A percentile compares a stretch with the other conserved stretches of the same genome.
Conservation (phyloP, 768 basidiomycete genomes). For the Clathrus columnatus region DNA sequence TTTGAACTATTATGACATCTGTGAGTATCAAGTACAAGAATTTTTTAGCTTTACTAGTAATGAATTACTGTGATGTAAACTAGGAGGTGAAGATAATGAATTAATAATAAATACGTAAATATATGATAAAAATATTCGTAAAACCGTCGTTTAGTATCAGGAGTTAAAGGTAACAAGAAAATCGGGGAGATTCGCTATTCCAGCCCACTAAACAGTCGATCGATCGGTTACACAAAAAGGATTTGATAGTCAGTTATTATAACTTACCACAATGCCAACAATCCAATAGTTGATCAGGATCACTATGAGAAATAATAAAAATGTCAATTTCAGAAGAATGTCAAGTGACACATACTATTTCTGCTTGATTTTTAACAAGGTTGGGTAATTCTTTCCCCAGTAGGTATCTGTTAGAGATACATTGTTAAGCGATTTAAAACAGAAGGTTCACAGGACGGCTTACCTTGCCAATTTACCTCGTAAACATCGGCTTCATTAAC, state of each 20-base stretch:
- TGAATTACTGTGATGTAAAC: too few species aligned
- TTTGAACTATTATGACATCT: background rate
- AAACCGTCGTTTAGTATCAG: too few species aligned
- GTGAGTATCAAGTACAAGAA: too few species aligned
- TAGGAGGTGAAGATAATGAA: too few species aligned
- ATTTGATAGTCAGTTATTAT: background rate
- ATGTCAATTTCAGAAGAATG: background rate
- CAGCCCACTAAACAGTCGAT: background rate
- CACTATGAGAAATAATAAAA: background rate
- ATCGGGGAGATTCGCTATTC: background rate
- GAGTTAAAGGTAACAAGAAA: background rate
- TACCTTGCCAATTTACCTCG: background rate
- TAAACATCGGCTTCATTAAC: conserved; percentile 8
- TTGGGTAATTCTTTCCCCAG: conserved; percentile 3
- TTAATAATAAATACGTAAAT: too few species aligned
- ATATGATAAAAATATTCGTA: too few species aligned
- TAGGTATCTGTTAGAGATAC: background rate
- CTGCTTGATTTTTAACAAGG: conserved; percentile 1
- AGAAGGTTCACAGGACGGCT: background rate
- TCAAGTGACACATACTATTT: conserved; percentile 2
- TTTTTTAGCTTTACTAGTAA: too few species aligned
- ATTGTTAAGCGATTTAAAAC: background rate
- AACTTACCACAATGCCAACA: conserved; percentile 10
- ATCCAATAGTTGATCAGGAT: conserved; percentile 5
- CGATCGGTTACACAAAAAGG: background rate